Percentiles rank a stretch among this genome's conserved stretches.
Evolutionary conservation across 768 basidiomycete genomes (phyloP).

Genomic region (Coprinopsis cinerea): DNA sequence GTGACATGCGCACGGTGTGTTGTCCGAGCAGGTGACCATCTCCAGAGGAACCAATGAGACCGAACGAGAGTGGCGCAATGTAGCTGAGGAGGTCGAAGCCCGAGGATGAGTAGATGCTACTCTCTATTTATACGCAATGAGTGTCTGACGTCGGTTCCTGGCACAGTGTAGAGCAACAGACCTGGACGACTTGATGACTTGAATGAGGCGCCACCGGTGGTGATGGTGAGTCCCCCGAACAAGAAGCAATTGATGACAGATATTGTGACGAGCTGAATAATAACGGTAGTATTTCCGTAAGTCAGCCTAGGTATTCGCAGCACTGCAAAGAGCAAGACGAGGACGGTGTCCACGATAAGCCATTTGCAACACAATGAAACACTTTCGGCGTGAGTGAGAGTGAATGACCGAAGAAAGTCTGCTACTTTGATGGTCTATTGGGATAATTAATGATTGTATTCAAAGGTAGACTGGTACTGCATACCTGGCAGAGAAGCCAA

Average conservation of each 20-base stretch:
- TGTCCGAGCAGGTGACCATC: conserved; percentile 74
- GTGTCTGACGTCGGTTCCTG: no score
- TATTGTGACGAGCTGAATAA: conserved; percentile 54
- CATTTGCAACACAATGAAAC: conserved; percentile 54
- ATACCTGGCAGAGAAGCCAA: conserved; percentile 71
- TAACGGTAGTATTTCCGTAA: conserved; percentile 57
- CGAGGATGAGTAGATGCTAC: conserved; percentile 32
- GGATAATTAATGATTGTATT: conserved; percentile 2
- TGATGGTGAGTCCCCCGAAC: conserved; percentile 66
- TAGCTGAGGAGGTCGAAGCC: conserved; percentile 43
- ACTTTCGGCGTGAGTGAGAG: conserved; percentile 39
- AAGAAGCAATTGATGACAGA: conserved; percentile 64
- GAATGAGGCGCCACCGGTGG: no score
- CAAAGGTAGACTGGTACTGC: conserved; percentile 4
- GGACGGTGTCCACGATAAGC: conserved; percentile 64
- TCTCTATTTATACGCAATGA: conserved; percentile 16
- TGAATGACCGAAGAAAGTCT: conserved; percentile 58
- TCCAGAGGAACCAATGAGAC: conserved; percentile 36
- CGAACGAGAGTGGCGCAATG: conserved; percentile 45
- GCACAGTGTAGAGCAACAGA: no score
- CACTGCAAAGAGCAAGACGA: conserved; percentile 48
- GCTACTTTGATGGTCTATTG: conserved; percentile 68
- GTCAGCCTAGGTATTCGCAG: conserved; percentile 71
- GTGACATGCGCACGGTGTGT: conserved; percentile 89
- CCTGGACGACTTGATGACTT: no score